A percentile compares a stretch with the other conserved stretches of the same genome.
These are phyloP conservation scores for Rhododendron ovatum DNA, from an alignment of 148 eudicot genomes.

Conservation along the genomic window DNA sequence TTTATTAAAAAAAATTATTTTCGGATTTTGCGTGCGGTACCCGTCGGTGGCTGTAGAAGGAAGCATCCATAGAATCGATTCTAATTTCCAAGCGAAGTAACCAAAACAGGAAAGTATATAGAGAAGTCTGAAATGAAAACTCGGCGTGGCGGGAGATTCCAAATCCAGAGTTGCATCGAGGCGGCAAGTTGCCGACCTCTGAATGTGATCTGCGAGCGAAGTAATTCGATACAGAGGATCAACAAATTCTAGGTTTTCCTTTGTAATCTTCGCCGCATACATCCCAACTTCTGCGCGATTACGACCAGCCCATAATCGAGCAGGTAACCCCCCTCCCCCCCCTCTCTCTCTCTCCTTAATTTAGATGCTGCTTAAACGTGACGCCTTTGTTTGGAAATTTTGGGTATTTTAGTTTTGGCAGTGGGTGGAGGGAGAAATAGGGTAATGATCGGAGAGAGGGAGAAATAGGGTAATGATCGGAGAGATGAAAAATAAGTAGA, in stretches of 20 bases:
- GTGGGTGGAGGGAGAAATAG: too few species aligned
- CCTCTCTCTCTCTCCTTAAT: background rate
- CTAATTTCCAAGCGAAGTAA: background rate
- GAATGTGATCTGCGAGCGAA: background rate
- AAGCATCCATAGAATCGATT: background rate
- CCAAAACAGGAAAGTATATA: background rate
- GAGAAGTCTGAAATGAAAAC: background rate
- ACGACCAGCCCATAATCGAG: background rate
- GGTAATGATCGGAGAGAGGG: too few species aligned
- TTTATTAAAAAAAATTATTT: too few species aligned
- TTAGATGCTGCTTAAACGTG: background rate
- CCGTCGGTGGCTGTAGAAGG: too few species aligned
- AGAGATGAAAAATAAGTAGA: too few species aligned
- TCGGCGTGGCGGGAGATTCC: background rate
- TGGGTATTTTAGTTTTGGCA: too few species aligned
- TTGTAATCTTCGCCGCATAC: background rate
- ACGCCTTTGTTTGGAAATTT: background rate
- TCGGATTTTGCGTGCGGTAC: too few species aligned
- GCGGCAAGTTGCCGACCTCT: background rate
- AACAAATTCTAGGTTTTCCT: background rate
- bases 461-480: too few species aligned
- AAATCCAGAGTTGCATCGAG: background rate
- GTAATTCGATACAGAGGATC: background rate
- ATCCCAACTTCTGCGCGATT: background rate
- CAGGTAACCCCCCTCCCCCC: background rate